Evolutionary conservation across 106 monocot species (phyloP).

Genomic region (Triglochin maritima): DNA sequence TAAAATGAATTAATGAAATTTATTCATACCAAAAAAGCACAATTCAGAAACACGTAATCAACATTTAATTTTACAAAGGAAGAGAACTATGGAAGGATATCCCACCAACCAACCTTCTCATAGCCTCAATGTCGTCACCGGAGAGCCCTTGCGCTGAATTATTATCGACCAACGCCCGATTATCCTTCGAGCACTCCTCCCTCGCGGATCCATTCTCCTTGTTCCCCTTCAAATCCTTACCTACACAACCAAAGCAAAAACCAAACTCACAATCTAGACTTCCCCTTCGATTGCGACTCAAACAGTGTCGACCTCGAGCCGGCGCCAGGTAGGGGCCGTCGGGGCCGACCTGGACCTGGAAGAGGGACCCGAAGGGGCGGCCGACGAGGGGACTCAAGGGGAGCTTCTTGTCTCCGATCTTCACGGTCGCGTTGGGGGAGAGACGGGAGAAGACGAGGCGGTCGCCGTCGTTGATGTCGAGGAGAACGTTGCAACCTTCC

Average conservation of each 20-base stretch:
- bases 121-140: constrained; percentile 67
- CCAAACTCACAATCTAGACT: no score
- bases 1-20: no score
- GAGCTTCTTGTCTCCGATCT: constrained; percentile 88
- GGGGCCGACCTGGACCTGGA: constrained; percentile 44
- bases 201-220: background rate
- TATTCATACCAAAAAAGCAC: no score
- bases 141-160: constrained; percentile 81
- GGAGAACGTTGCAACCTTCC: constrained; percentile 94
- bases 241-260: no score
- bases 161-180: constrained; percentile 68
- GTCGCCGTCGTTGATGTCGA: constrained; percentile 94
- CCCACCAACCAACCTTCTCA: constrained; percentile 47
- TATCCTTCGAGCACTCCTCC: constrained; percentile 48
- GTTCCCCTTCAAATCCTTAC: no score
- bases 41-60: no score
- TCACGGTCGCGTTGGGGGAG: constrained; percentile 67
- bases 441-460: constrained; percentile 92
- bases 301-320: background rate
- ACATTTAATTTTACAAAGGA: no score
- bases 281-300: background rate
- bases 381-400: constrained; percentile 65
- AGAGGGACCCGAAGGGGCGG: constrained; percentile 79
- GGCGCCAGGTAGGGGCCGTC: constrained; percentile 33
- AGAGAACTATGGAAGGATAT: no score